Base-by-base conservation (phyloP, 2,329 filamentous ascomycete genomes). In the Pleomassaria siparia region DNA sequence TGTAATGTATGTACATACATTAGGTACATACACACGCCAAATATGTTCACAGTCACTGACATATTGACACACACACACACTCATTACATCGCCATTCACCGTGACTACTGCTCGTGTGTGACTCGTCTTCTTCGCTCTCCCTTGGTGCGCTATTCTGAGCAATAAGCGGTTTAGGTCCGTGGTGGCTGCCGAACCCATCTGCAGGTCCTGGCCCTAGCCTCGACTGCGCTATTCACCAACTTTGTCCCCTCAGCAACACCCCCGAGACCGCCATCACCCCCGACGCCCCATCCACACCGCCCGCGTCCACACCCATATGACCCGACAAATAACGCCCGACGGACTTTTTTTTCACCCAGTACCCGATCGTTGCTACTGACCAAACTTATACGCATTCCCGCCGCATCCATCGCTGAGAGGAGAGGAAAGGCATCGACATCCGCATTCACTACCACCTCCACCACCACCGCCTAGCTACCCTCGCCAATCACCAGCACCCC, bases 331-430 rank as follows among this genome's bases (percentile, higher is more conserved):
- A 20, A 22, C 26, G 25, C 30, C 25, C 21, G 15, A 33, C 11
- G 22, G 28, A 29, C 30, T 22, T 37, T 24, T 37, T 37, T n/a
- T 22, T 24, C 24, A 11, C 35, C 35, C 4, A 22, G 9, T 16
- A 20, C 35, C 32, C 32, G 32, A 35, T 13, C n/a, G 35, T 24
- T 13, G n/a, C 35, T 37, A 37, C 35, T 20, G 20, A 37, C 3
- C 20, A 22, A 37, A 24, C 33, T 28, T 40, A 43, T 43, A 15
- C 32, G 8, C 20, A n/a, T 41, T 42, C 24, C 29, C 39, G 46
- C 54, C 51, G 49, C 54, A 48, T 53, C 49, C 47, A 54, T 51
- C 49, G 54, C 51, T 53, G 40, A n/a, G n/a, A n/a, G n/a, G n/a
- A n/a, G n/a, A n/a, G n/a, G n/a, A n/a, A n/a, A 47, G 33, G 43